These are phyloP conservation scores for Ceratocystis harringtonii DNA, from an alignment of 2,329 filamentous ascomycete genomes.

Conservation along the genomic window DNA sequence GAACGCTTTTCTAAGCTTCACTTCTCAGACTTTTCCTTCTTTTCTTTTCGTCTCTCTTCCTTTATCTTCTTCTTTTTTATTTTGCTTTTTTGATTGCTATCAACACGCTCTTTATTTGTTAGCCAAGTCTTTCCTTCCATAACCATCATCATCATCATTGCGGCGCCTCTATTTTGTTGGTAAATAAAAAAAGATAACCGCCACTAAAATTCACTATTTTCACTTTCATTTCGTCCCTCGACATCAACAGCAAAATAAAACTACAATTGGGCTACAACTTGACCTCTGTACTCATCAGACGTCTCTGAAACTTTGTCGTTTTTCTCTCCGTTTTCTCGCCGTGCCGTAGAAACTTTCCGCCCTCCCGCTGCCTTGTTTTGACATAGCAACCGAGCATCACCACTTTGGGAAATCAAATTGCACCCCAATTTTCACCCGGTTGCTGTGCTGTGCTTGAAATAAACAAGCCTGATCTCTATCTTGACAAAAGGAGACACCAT, in stretches of 20 bases:
- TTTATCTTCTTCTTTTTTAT: slow-evolving; percentile 4
- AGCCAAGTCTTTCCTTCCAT: slow-evolving; percentile 1
- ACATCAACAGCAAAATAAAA: background rate
- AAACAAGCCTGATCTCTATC: background rate
- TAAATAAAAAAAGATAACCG: background rate
- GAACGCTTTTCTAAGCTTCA: slow-evolving; percentile 2
- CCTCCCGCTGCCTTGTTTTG: slow-evolving; percentile 4
- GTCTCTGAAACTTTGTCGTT: background rate
- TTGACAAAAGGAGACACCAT: background rate
- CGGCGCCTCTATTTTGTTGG: background rate
- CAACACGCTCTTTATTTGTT: background rate
- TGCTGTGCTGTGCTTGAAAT: background rate
- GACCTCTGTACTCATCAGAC: too few species aligned
- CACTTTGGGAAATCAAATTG: background rate
- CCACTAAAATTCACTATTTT: background rate
- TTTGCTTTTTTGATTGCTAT: slow-evolving; percentile 15
- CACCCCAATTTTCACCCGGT: background rate
- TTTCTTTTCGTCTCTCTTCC: background rate
- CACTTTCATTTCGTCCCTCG: background rate
- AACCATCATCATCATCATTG: background rate
- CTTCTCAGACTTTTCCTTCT: slow-evolving; percentile 5
- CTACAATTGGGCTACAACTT: background rate
- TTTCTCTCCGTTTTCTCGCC: background rate
- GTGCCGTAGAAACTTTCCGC: slow-evolving; percentile 12
- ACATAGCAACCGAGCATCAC: slow-evolving; percentile 4